Evolutionary conservation across 805 yeast species (phyloP), one percentile per base, ranked within the genome.

Genomic region (Saccharomyces jurei): DNA sequence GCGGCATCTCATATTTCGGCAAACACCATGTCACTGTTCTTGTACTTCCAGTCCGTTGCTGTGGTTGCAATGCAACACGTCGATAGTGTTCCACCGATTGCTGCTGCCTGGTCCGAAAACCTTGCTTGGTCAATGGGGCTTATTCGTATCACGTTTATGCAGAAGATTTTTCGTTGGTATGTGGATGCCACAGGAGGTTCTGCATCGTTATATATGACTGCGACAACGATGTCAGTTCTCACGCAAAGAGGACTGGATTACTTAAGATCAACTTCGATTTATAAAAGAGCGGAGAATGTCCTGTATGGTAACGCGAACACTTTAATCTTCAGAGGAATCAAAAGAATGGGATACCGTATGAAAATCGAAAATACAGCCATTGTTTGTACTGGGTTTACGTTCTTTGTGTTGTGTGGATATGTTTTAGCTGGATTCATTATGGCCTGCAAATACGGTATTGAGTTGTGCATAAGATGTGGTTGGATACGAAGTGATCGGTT

Each of bases 91-190:
- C 97, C 97, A n/a, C 97, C 97, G 21, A 88, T 91, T 64, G 97
- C 96, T 9, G 78, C 87, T 11, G 84, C 96, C 11, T 91, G 97
- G 97, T 77, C 91, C 8, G 96, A 89, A 69, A 90, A 91, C 67
- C 76, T 91, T 64, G 91, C 91, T 36, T 91, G 97, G 97, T 87
- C 96, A 2, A 88, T 91, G 88, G 97, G 97, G 6, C 76, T 91
- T 56, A 89, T 91, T 63, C 77, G 86, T 68, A 80, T 87, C 46
- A 65, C 67, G 4, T 91, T 90, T 67, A 88, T 91, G 96, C 96
- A 91, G 71, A 75, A 81, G 57, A 84, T 87, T 57, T 86, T 87
- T 71, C 76, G 92, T 63, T 87, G 96, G 96, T 87, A 85, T 63
- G 82, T 87, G 47, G 90, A 87, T 67, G 73, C 94, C 28, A 90